Base-by-base conservation (phyloP, 257 asterid genomes). In the Lavandula angustifolia region DNA sequence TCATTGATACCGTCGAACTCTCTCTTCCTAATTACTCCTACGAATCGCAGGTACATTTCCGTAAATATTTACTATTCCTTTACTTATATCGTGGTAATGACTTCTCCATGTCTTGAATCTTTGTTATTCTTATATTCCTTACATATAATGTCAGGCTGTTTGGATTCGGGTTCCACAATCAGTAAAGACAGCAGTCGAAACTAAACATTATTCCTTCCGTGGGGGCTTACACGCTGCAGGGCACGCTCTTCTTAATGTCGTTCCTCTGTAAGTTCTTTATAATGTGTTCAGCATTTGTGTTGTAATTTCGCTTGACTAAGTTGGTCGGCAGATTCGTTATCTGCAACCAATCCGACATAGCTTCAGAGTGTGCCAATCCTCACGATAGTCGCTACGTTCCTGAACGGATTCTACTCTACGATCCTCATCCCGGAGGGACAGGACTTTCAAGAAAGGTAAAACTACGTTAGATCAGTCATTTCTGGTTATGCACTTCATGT, bases 211-310 rank as follows among this genome's bases (percentile, higher is more conserved):
- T 76, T 87, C 88, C 67, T 85, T 87, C 69, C 92, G 84, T 64
- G 95, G 85, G 73, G 99, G 99, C 42, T 78, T 92, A 73, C 99
- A 89, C 78, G 97, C 99, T 76, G 95, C 97, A 64, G 85, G 97
- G 49, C 97, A 89, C 54, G 96, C 97, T 73, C 85, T 92, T 80
- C 94, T 85, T 52, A 82, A 92, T 73, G 91, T 86, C 14, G 83
- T 87, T 67, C 99, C 97, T 9, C 46, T 92, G 99, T 92, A 75
- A 82, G 98, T 82, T 75, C 55, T 69, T 31, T 37, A 32, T 62
- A 29, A 64, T 32, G 48, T 72, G 35, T 61, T 69, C 50, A 52
- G 37, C 52, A 34, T 50, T 67, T 37, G 60, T 32, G 10, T 37
- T 54, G 32, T 51, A 54, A 67, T 60, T 49, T 49, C 60, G 74